phyloP scores from a whole-genome alignment of 2,329 filamentous ascomycete genomes.

The Calonectria hongkongensis region DNA sequence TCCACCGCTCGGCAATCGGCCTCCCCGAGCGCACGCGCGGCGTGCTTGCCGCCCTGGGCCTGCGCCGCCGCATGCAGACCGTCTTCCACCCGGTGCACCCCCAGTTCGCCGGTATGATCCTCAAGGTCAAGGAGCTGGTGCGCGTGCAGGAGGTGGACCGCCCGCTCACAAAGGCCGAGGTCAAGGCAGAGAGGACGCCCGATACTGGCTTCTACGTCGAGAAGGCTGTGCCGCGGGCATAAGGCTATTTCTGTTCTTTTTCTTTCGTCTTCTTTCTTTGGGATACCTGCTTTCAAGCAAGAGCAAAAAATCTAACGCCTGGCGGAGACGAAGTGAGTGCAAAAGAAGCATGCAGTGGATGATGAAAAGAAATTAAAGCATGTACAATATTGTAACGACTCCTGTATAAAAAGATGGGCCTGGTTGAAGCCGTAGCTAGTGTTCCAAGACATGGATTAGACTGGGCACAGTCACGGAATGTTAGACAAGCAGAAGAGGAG shows the following conservation, averaged over 20 bases:
- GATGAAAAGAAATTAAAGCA: conserved; percentile 4
- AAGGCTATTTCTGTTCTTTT: not conserved
- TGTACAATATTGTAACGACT: conserved; percentile 59
- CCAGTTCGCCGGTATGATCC: conserved; percentile 90
- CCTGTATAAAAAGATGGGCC: conserved; percentile 51
- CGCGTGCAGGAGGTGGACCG: conserved; percentile 85
- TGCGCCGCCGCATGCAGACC: conserved; percentile 88
- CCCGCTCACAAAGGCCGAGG: conserved; percentile 78
- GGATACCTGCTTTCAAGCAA: not conserved
- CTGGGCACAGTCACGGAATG: conserved; percentile 38
- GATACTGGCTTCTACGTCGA: conserved; percentile 89
- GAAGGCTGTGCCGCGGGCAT: conserved; percentile 63
- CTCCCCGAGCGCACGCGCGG: conserved; percentile 86
- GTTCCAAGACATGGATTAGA: conserved; percentile 30
- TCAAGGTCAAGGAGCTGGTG: conserved; percentile 95
- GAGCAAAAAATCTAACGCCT: not conserved
- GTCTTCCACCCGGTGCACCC: conserved; percentile 92
- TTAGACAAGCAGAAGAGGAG: conserved; percentile 29
- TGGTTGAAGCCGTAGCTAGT: conserved; percentile 22
- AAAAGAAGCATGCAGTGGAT: conserved; percentile 21
- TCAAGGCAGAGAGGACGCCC: conserved; percentile 82
- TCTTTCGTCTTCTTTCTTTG: not conserved
- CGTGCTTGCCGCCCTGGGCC: conserved; percentile 88
- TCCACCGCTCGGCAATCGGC: conserved; percentile 92
- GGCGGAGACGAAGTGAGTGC: not conserved